These are phyloP conservation scores for Plasmodium adleri DNA, from an alignment of 169 alveolate genomes.

Conservation along the genomic window DNA sequence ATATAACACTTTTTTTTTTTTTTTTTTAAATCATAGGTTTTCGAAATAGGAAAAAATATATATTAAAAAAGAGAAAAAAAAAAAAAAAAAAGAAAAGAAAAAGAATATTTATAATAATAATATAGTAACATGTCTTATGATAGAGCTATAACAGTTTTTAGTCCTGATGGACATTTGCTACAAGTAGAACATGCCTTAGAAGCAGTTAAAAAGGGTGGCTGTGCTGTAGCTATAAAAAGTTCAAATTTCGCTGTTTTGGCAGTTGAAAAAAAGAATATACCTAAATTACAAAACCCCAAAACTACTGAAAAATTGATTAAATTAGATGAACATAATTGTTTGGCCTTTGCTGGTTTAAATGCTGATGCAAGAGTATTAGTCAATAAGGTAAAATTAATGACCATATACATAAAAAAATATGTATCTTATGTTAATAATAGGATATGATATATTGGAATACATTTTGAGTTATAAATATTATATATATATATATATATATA, in stretches of 20 bases:
- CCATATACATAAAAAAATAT: too few relatives aligned
- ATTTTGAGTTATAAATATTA: too few relatives aligned
- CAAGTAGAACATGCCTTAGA: conserved; percentile 99
- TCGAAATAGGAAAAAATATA: not conserved
- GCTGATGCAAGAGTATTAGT: conserved; percentile 99
- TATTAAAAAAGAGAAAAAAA: conserved; percentile 12
- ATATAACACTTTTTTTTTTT: not conserved
- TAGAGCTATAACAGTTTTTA: conserved; percentile 99
- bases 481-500: too few relatives aligned
- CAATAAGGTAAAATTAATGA: conserved; percentile 84
- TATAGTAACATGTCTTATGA: conserved; percentile 93
- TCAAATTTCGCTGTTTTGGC: conserved; percentile 96
- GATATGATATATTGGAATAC: too few relatives aligned
- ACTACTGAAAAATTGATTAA: conserved; percentile 92
- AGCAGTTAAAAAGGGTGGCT: conserved; percentile 97
- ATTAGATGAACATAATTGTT: conserved; percentile 94
- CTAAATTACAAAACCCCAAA: conserved; percentile 96
- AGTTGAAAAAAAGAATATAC: conserved; percentile 97
- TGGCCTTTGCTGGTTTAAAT: conserved; percentile 98
- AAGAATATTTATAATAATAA: too few relatives aligned
- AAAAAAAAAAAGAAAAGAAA: too few relatives aligned
- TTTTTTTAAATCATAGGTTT: not conserved
- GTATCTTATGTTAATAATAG: too few relatives aligned
- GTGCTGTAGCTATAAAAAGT: conserved; percentile 98
- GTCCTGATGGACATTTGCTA: conserved; percentile 99